Evolutionary conservation across 2,329 filamentous ascomycete species (phyloP).

Genomic region (Cryphonectria carpinicola): DNA sequence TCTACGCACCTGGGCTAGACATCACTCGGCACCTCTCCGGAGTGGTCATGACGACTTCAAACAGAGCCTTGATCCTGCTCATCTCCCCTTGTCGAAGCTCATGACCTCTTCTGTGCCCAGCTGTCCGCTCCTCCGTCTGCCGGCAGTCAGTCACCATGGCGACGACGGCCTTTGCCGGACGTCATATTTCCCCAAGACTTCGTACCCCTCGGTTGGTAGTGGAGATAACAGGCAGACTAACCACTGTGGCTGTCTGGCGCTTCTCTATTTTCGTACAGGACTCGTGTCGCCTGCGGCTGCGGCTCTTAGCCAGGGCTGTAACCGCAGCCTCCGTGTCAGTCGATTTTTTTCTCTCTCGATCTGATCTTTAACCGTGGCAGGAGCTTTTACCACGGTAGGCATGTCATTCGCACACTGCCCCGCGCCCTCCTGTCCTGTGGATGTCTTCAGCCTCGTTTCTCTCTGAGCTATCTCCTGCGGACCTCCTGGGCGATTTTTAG

Average conservation of each 20-base stretch:
- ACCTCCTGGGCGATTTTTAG: constrained; percentile 1
- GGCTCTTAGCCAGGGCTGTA: constrained; percentile 25
- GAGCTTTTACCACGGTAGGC: constrained; percentile 3
- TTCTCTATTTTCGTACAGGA: constrained; percentile 24
- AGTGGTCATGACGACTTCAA: constrained; percentile 25
- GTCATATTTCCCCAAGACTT: neutral
- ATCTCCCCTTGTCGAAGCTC: constrained; percentile 5
- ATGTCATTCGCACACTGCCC: neutral
- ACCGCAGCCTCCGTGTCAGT: constrained; percentile 27
- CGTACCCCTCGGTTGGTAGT: constrained; percentile 6
- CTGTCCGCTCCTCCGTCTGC: neutral
- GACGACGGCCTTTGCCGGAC: neutral
- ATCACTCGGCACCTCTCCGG: constrained; percentile 27
- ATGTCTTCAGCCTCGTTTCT: constrained; percentile 10
- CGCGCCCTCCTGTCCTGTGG: neutral
- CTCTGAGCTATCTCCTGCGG: neutral
- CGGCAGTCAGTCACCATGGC: neutral
- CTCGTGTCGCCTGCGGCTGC: constrained; percentile 17
- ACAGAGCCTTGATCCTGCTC: constrained; percentile 21
- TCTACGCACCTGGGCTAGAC: neutral
- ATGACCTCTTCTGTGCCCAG: neutral
- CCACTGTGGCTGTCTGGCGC: constrained; percentile 14
- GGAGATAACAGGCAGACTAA: constrained; percentile 2
- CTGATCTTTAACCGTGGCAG: neutral
- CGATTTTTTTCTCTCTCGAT: neutral